Base-by-base conservation (phyloP, 139 green algal genomes). In the Micractinium conductrix region DNA sequence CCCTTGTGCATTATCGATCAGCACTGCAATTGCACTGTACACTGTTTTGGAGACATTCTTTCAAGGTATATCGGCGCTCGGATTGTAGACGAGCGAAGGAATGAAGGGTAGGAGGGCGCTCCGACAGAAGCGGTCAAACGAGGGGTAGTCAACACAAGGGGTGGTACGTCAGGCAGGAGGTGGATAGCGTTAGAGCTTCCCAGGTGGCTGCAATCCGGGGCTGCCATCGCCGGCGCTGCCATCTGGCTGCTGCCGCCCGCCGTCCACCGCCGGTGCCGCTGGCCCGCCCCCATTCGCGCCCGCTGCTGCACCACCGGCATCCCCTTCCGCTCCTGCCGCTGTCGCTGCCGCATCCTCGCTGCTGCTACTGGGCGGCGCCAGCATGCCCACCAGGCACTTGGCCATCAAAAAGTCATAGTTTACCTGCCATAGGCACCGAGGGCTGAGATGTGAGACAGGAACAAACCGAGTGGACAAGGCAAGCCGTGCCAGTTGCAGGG, bases 331-430 rank as follows among this genome's bases (percentile, higher is more conserved):
- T 16, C 33, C 22, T 30, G 22, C 76, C 21, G 30, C 60, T n/a
- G 37, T 37, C 37, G 37, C 68, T 50, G 37, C 37, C 16, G 16
- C 58, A 7, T 35, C 37, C 22, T 35, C 22, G 68, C 72, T 14
- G 1, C 55, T 10, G 3, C 55, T 37, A 24, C 75, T 81, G n/a
- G 55, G 53, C 0, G 75, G 75, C n/a, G 50, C 80, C 50, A 85
- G 40, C 68, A 88, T n/a, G 0, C 96, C 96, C 28, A 98, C 74
- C 43, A 94, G 67, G 89, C 94, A 98, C 82, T 92, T 92, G 28
- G 92, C 87, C 75, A 99, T 83, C 79, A 99, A 81, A 33, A 94
- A 94, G 37, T 96, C 91, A 7, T 87, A 82, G 87, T 99, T 98
- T 2, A 99, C 96, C n/a, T n/a, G n/a, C n/a, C n/a, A n/a, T n/a